Conservation (phyloP, 169 alveolate species). For the Eimeria tenella region DNA sequence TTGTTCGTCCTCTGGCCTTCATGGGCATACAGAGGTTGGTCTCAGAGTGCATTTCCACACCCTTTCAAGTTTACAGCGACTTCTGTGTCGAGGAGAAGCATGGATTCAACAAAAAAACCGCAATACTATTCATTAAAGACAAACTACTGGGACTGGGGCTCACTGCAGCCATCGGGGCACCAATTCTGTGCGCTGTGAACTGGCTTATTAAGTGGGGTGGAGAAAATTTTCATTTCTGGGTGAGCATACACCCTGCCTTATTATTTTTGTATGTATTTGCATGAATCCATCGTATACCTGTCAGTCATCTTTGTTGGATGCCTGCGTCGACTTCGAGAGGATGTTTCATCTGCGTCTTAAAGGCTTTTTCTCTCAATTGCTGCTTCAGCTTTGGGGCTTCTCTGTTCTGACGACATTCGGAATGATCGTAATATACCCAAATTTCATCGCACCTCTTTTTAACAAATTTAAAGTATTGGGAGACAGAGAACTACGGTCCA, state of each 20-base stretch:
- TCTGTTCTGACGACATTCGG: conserved; percentile 86
- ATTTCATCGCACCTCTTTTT: conserved; percentile 95
- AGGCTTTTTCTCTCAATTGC: no score
- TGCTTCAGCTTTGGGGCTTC: conserved; percentile 84
- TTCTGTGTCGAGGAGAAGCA: conserved; percentile 93
- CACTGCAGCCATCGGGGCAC: conserved; percentile 85
- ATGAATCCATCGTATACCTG: background rate
- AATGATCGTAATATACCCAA: conserved; percentile 91
- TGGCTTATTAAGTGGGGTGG: conserved; percentile 94
- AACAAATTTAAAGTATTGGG: conserved; percentile 94
- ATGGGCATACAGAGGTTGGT: conserved; percentile 44
- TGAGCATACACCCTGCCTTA: conserved; percentile 24
- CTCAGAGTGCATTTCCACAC: conserved; percentile 38
- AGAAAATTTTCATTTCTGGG: conserved; percentile 91
- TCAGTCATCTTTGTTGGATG: background rate
- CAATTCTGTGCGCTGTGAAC: conserved; percentile 86
- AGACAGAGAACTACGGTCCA: conserved; percentile 90
- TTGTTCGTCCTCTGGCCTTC: conserved; percentile 58
- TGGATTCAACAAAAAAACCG: conserved; percentile 92
- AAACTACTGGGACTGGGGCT: conserved; percentile 85
- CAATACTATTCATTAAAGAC: conserved; percentile 88
- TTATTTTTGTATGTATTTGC: background rate
- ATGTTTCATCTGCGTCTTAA: no score
- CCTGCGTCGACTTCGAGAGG: background rate
- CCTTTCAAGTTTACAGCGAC: conserved; percentile 85